Evolutionary conservation across 768 basidiomycete genomes (phyloP).

Genomic region (Mycena haematopus): DNA sequence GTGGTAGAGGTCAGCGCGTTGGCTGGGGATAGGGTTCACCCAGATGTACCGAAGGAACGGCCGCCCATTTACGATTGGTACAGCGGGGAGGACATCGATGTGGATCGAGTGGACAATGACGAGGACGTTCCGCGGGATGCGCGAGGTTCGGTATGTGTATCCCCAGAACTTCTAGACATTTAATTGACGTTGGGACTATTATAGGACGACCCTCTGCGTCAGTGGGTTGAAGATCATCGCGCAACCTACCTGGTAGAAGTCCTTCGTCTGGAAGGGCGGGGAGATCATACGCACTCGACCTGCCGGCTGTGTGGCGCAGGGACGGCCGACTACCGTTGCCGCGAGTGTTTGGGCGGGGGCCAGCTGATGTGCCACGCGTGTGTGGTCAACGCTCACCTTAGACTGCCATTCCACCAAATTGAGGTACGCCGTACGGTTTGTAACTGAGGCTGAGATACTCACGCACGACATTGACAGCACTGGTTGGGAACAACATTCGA

Average conservation of each 20-base stretch:
- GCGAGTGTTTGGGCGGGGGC: not conserved
- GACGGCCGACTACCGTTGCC: not conserved
- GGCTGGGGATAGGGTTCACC: too few species aligned
- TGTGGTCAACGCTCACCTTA: not conserved
- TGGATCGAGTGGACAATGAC: not conserved
- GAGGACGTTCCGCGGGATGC: not conserved
- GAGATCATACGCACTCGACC: not conserved
- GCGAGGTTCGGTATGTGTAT: not conserved
- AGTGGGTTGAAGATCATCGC: conserved; percentile 1
- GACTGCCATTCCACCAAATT: conserved; percentile 4
- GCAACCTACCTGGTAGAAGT: not conserved
- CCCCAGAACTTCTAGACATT: too few species aligned
- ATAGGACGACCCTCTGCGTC: conserved; percentile 7
- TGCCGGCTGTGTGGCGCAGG: not conserved
- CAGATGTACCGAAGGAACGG: too few species aligned
- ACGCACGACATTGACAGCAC: not conserved
- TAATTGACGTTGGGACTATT: too few species aligned
- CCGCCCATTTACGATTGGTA: too few species aligned
- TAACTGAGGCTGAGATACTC: not conserved
- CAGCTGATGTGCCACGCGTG: conserved; percentile 4
- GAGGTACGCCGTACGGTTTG: not conserved
- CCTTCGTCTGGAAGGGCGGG: not conserved
- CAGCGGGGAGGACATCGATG: too few species aligned
- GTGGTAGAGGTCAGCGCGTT: too few species aligned
- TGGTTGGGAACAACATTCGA: conserved; percentile 30